Conservation (phyloP, 2,329 filamentous ascomycete genomes). For the Botrytis fragariae region DNA sequence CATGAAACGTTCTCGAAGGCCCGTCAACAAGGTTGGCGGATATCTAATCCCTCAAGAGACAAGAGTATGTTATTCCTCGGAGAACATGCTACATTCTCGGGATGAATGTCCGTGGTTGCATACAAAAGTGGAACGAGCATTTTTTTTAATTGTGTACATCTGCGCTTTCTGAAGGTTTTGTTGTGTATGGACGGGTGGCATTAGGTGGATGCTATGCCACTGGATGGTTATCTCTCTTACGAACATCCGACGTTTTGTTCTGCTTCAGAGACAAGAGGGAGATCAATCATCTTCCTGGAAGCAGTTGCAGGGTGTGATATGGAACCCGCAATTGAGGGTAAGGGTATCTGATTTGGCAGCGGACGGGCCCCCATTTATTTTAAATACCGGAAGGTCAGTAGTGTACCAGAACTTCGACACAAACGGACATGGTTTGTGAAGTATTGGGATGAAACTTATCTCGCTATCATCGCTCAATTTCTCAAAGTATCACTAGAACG, state of each 20-base stretch:
- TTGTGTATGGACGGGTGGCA: neutral
- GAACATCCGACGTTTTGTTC: conserved; percentile 1
- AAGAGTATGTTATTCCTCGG: neutral
- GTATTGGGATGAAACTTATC: conserved; percentile 4
- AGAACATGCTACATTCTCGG: neutral
- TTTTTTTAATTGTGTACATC: neutral
- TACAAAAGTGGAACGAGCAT: neutral
- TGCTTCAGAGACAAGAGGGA: conserved; percentile 15
- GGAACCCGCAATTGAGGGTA: neutral
- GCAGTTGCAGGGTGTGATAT: neutral
- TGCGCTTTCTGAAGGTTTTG: neutral
- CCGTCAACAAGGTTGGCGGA: conserved; percentile 31
- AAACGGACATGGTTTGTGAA: conserved; percentile 6
- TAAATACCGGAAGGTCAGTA: neutral
- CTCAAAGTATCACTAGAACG: conserved; percentile 11
- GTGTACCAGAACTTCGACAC: conserved; percentile 5
- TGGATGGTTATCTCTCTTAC: conserved; percentile 19
- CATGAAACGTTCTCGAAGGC: conserved; percentile 37
- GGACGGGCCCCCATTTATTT: conserved; percentile 2
- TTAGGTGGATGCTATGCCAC: conserved; percentile 9
- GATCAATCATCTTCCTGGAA: neutral
- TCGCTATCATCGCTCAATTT: conserved; percentile 9
- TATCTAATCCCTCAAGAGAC: conserved; percentile 1
- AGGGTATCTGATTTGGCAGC: conserved; percentile 13
- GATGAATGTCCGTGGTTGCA: neutral